Percentiles rank a stretch among this genome's conserved stretches.
These are phyloP conservation scores for Austroboletus eburneus DNA, from an alignment of 768 basidiomycete genomes.

Conservation along the genomic window DNA sequence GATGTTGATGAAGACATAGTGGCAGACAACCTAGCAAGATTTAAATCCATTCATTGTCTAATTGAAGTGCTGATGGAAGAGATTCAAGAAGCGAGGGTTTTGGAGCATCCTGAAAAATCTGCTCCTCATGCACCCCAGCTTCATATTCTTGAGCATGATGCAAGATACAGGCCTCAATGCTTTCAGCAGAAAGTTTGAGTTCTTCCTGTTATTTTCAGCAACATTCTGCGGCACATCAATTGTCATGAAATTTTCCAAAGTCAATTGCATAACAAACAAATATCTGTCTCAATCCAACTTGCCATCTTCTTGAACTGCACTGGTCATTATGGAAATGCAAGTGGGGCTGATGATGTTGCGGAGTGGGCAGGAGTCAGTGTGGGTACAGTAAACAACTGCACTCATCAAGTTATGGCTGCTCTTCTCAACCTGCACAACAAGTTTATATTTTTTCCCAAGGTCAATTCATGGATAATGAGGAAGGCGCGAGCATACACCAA, in stretches of 20 bases:
- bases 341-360: slow-evolving; percentile 17
- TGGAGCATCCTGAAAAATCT: no score
- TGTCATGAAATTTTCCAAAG: not conserved
- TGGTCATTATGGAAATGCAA: slow-evolving; percentile 21
- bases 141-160: not conserved
- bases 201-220: not conserved
- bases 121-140: not conserved
- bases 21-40: no score
- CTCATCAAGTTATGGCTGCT: slow-evolving; percentile 10
- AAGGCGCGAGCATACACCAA: not conserved
- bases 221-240: not conserved
- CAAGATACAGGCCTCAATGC: not conserved
- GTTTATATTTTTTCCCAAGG: slow-evolving; percentile 3
- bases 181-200: not conserved
- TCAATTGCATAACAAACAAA: slow-evolving; percentile 17
- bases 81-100: no score
- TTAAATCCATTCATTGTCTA: no score
- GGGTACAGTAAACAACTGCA: slow-evolving; percentile 19
- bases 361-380: slow-evolving; percentile 16
- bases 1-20: no score
- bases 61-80: no score
- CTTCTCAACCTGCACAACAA: slow-evolving; percentile 10
- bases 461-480: not conserved
- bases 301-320: slow-evolving; percentile 25
- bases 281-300: slow-evolving; percentile 26